These are phyloP conservation scores for Myxozyma nipponensis DNA, from an alignment of 805 yeast species.

Conservation along the genomic window DNA sequence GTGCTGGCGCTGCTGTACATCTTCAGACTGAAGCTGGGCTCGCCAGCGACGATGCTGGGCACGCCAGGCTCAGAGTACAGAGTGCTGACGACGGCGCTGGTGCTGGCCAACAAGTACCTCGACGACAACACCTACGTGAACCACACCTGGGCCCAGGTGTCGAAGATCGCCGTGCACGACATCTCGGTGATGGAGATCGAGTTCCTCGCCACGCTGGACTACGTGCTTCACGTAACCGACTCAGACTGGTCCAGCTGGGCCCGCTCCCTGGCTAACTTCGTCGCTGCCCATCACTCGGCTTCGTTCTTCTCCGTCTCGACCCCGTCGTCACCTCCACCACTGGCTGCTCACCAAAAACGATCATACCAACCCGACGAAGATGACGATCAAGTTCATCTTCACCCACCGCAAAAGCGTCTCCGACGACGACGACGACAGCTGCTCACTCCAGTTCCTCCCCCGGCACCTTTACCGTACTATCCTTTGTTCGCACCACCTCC, in stretches of 20 bases:
- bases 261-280: constrained; percentile 12
- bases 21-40: constrained; percentile 30
- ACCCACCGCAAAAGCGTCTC: background rate
- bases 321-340: constrained; percentile 16
- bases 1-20: constrained; percentile 37
- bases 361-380: too few relatives aligned
- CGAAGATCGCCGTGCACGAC: constrained; percentile 61
- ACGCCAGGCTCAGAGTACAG: constrained; percentile 38
- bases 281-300: constrained; percentile 11
- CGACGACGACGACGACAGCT: background rate
- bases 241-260: constrained; percentile 18
- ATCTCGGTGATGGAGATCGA: constrained; percentile 38
- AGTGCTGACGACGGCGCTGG: constrained; percentile 57
- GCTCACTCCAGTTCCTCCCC: background rate
- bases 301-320: constrained; percentile 13
- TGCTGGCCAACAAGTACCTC: constrained; percentile 87
- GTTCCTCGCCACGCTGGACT: constrained; percentile 15
- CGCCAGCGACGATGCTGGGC: constrained; percentile 29
- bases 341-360: background rate
- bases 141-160: constrained; percentile 94
- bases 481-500: too few relatives aligned
- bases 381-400: background rate
- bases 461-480: too few relatives aligned
- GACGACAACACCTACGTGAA: constrained; percentile 96
- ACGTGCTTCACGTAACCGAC: constrained; percentile 15